Percentiles rank a stretch among this genome's conserved stretches.
phyloP scores from a whole-genome alignment of 78 protist species.

The Dictyostelium firmibasis region DNA sequence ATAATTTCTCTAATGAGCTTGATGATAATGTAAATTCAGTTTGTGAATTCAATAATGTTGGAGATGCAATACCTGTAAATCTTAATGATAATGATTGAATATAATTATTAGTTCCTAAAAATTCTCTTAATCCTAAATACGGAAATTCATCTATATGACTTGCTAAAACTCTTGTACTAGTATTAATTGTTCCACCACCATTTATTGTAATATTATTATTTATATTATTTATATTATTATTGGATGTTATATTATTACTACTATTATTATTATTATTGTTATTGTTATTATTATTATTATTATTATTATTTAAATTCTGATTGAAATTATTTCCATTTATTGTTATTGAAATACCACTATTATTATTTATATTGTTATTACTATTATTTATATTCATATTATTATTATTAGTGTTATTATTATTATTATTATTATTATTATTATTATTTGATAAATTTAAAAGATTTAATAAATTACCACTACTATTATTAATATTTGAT shows the following conservation, averaged over 20 bases:
- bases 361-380: background rate
- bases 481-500: background rate
- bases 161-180: background rate
- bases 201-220: background rate
- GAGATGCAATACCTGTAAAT: background rate
- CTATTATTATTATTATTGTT: background rate
- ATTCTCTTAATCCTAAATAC: background rate
- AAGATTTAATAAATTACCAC: background rate
- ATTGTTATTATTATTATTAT: background rate
- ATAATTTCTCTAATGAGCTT: background rate
- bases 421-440: background rate
- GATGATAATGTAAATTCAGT: background rate
- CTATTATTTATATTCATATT: background rate
- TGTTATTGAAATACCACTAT: too few species aligned
- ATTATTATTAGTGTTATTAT: background rate
- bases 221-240: background rate
- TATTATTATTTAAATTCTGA: background rate
- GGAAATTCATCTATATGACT: slow-evolving; percentile 14
- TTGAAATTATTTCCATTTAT: background rate
- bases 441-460: background rate
- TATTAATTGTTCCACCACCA: background rate
- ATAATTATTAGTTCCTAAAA: background rate
- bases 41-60: background rate
- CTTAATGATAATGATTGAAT: background rate
- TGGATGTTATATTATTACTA: background rate